These are phyloP conservation scores for Rutidosis leptorrhynchoides DNA, from an alignment of 129 eudicot genomes.

Conservation along the genomic window DNA sequence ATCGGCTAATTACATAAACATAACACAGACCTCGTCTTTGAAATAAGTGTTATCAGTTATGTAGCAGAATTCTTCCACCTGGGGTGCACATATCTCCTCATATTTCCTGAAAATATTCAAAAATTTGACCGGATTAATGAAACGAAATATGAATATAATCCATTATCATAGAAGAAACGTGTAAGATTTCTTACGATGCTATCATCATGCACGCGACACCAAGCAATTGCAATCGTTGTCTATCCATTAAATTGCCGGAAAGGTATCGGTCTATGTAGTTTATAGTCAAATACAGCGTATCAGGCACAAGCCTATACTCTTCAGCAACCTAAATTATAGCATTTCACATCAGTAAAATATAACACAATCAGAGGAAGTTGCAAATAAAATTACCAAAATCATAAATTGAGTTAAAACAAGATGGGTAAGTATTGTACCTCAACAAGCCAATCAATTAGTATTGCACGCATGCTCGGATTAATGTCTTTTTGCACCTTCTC, in stretches of 20 bases:
- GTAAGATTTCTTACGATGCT: constrained; percentile 69
- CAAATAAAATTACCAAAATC: background rate
- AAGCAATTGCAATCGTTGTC: constrained; percentile 84
- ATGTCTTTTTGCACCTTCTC: constrained; percentile 88
- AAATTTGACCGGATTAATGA: background rate
- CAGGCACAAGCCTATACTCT: constrained; percentile 93
- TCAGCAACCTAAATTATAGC: constrained; percentile 68
- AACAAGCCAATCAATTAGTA: constrained; percentile 93
- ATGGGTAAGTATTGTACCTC: constrained; percentile 47
- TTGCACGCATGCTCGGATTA: constrained; percentile 90
- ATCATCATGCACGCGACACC: constrained; percentile 99
- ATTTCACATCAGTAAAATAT: constrained; percentile 8
- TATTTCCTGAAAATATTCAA: constrained; percentile 55
- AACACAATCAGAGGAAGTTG: background rate
- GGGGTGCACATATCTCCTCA: constrained; percentile 98
- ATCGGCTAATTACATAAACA: background rate
- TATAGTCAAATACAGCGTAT: constrained; percentile 80
- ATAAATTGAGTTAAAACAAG: background rate
- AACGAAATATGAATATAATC: background rate
- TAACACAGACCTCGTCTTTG: constrained; percentile 71
- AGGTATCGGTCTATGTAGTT: constrained; percentile 93
- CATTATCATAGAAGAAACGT: background rate
- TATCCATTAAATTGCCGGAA: constrained; percentile 79
- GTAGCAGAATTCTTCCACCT: constrained; percentile 96
- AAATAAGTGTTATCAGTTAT: constrained; percentile 94